Percentiles rank a stretch among this genome's conserved stretches.
Evolutionary conservation across 108 stramenopile species (phyloP).

Genomic region (Cyclotella sp.): DNA sequence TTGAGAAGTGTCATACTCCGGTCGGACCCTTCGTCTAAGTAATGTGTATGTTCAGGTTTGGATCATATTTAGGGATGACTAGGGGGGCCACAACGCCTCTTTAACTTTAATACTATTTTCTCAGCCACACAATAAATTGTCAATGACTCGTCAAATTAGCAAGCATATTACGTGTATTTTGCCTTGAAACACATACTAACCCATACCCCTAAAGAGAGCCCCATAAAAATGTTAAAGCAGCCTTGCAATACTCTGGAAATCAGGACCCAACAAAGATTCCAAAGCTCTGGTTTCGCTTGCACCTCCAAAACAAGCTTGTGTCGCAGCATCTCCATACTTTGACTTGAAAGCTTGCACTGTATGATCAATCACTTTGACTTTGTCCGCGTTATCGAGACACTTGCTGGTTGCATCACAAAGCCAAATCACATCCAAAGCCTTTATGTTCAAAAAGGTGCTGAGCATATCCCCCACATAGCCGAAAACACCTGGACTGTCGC

Average conservation of each 20-base stretch:
- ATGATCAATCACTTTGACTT: constrained; percentile 32
- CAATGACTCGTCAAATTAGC: too few relatives aligned
- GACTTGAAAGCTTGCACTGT: constrained; percentile 15
- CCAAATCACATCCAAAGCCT: constrained; percentile 64
- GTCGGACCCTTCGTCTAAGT: too few relatives aligned
- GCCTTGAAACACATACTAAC: too few relatives aligned
- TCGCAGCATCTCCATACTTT: constrained; percentile 17
- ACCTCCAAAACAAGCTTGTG: constrained; percentile 19
- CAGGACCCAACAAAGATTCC: constrained; percentile 33
- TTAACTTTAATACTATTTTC: too few relatives aligned
- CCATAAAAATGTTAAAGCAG: not conserved
- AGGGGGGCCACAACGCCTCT: too few relatives aligned
- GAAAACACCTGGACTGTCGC: constrained; percentile 68
- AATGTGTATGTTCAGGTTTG: too few relatives aligned
- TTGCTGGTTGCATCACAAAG: constrained; percentile 51
- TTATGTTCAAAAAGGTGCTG: constrained; percentile 48
- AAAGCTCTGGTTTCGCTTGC: constrained; percentile 26
- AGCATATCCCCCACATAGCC: constrained; percentile 73
- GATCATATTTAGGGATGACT: too few relatives aligned
- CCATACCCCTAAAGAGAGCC: too few relatives aligned
- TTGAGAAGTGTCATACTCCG: too few relatives aligned
- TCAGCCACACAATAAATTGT: too few relatives aligned
- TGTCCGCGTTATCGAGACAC: constrained; percentile 8
- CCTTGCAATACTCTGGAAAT: constrained; percentile 3
- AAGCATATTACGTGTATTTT: too few relatives aligned